These are phyloP conservation scores for Parietaria judaica DNA, from an alignment of 306 rosid genomes.

Conservation along the genomic window DNA sequence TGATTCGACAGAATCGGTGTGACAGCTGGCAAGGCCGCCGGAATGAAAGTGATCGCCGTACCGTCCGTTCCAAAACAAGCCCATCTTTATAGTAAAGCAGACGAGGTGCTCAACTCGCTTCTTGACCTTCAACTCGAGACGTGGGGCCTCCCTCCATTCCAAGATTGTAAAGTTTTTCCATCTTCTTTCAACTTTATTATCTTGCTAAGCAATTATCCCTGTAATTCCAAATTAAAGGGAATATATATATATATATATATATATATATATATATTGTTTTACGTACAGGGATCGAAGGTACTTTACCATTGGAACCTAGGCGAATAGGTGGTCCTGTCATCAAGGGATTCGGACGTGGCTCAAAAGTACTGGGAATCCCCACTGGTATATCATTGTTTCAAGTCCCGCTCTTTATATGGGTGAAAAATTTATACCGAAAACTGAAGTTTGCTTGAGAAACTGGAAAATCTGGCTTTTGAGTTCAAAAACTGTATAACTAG, in stretches of 20 bases:
- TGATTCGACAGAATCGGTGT: conserved; percentile 68
- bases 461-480: too few relatives aligned
- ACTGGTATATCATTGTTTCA: conserved; percentile 45
- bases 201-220: conserved; percentile 11
- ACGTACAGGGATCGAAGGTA: conserved; percentile 70
- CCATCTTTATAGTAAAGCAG: conserved; percentile 63
- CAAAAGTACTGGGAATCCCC: conserved; percentile 93
- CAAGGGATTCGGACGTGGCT: conserved; percentile 97
- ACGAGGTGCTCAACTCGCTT: conserved; percentile 84
- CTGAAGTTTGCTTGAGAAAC: too few relatives aligned
- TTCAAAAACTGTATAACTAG: too few relatives aligned
- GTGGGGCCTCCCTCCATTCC: conserved; percentile 94
- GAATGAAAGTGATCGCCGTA: conserved; percentile 87
- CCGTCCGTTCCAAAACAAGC: conserved; percentile 86
- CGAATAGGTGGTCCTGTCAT: conserved; percentile 77
- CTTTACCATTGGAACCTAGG: conserved; percentile 76
- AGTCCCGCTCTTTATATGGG: too few relatives aligned
- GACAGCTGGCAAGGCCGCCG: conserved; percentile 79
- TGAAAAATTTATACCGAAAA: too few relatives aligned
- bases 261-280: too few relatives aligned
- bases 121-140: conserved; percentile 84
- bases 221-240: conserved; percentile 21
- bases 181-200: conserved; percentile 12
- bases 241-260: conserved; percentile 17
- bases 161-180: conserved; percentile 67